Evolutionary conservation across 2,329 filamentous ascomycete species (phyloP).

Genomic region (Westerdykella sp.): DNA sequence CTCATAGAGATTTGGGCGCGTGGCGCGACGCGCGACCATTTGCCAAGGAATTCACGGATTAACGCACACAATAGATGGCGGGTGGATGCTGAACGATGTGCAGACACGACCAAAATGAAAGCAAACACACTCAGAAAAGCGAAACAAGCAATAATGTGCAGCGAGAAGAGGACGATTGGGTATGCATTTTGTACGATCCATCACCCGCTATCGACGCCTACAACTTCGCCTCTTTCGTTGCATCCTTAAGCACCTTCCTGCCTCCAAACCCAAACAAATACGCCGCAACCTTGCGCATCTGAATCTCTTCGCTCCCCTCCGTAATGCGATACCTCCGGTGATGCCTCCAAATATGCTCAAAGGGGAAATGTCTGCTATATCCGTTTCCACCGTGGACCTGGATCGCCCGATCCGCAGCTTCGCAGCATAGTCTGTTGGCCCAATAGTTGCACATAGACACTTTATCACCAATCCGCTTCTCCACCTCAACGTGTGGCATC

Average conservation of each 20-base stretch:
- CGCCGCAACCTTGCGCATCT: slow-evolving; percentile 59
- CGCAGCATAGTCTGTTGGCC: slow-evolving; percentile 54
- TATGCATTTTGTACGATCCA: too few species aligned
- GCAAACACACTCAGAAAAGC: too few species aligned
- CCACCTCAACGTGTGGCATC: slow-evolving; percentile 50
- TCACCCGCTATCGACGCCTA: slow-evolving; percentile 5
- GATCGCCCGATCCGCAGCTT: slow-evolving; percentile 57
- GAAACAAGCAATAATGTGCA: too few species aligned
- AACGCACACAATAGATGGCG: too few species aligned
- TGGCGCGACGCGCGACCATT: too few species aligned
- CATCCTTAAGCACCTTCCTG: slow-evolving; percentile 36
- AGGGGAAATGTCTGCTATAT: slow-evolving; percentile 53
- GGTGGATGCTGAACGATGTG: too few species aligned
- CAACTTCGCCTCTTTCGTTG: slow-evolving; percentile 27
- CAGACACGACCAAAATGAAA: too few species aligned
- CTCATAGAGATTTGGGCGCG: too few species aligned
- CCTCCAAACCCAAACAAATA: slow-evolving; percentile 53
- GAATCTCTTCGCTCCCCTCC: slow-evolving; percentile 59
- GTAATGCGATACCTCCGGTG: slow-evolving; percentile 59
- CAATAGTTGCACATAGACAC: slow-evolving; percentile 63
- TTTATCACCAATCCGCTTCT: slow-evolving; percentile 54
- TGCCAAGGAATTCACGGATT: too few species aligned
- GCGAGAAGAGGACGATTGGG: too few species aligned
- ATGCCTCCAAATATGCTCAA: slow-evolving; percentile 61
- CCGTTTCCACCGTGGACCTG: slow-evolving; percentile 57